These are phyloP conservation scores for Chalaropsis ovoidea DNA, from an alignment of 2,329 filamentous ascomycete genomes.

Conservation along the genomic window DNA sequence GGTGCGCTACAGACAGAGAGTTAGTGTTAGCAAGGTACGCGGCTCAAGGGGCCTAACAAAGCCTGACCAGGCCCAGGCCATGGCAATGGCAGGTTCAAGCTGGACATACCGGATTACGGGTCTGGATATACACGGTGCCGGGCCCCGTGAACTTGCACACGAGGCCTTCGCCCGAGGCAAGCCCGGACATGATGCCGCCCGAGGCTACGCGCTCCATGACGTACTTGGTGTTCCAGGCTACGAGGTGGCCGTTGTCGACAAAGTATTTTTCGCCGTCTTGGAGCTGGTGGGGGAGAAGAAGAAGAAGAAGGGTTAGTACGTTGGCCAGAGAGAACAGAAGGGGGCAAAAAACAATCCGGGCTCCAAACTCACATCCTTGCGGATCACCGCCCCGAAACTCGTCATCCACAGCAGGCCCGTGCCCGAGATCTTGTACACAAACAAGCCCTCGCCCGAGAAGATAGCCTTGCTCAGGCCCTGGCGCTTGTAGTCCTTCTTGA, in stretches of 20 bases:
- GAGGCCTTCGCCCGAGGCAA: constrained; percentile 73
- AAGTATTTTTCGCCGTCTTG: constrained; percentile 73
- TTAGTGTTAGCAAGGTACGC: not conserved
- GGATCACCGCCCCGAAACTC: constrained; percentile 88
- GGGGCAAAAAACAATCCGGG: not conserved
- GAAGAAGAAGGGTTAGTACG: no score
- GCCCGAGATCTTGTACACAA: constrained; percentile 77
- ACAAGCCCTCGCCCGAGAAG: constrained; percentile 87
- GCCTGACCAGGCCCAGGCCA: no score
- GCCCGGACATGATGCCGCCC: constrained; percentile 81
- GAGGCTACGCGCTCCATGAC: constrained; percentile 80
- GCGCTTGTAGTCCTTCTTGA: constrained; percentile 76
- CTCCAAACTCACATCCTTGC: constrained; percentile 67
- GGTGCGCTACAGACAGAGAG: constrained; percentile 35
- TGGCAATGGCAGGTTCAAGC: not conserved
- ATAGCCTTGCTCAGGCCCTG: constrained; percentile 83
- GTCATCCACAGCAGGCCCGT: constrained; percentile 78
- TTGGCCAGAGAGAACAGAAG: constrained; percentile 1
- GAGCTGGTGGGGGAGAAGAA: constrained; percentile 34
- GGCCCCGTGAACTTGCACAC: constrained; percentile 92
- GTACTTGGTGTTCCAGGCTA: constrained; percentile 96
- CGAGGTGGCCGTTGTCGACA: constrained; percentile 83
- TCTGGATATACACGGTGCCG: constrained; percentile 86
- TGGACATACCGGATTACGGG: constrained; percentile 61
- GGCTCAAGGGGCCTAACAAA: not conserved